Evolutionary conservation across 2,329 filamentous ascomycete species (phyloP).

Genomic region (Nemania sp.): DNA sequence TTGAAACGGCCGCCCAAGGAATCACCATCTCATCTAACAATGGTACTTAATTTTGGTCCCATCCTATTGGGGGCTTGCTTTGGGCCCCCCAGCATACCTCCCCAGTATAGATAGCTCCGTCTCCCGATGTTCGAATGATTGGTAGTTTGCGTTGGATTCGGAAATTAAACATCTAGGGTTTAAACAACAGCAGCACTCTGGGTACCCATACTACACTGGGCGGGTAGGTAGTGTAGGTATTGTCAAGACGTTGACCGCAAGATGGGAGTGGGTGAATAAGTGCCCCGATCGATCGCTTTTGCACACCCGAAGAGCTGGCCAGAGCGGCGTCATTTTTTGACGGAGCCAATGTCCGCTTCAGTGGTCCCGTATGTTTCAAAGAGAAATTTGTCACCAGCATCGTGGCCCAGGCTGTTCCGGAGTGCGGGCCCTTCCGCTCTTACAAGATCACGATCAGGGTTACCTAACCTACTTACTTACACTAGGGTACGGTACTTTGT

Average conservation of each 20-base stretch:
- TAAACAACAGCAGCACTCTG: background rate
- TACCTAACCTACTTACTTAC: no score
- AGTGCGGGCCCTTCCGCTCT: no score
- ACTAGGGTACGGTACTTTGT: background rate
- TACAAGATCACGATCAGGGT: no score
- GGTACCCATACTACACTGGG: no score
- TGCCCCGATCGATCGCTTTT: background rate
- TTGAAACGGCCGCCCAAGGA: conserved; percentile 19
- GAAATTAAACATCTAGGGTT: background rate
- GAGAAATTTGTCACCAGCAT: background rate
- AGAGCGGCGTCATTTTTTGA: background rate
- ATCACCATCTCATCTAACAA: conserved; percentile 4
- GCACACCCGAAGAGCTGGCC: background rate
- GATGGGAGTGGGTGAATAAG: background rate
- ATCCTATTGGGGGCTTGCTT: background rate
- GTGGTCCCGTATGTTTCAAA: background rate
- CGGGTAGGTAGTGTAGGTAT: no score
- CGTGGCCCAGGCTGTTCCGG: background rate
- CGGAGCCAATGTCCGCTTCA: background rate
- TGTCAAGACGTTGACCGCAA: background rate
- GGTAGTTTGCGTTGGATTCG: background rate
- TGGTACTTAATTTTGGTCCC: conserved; percentile 6
- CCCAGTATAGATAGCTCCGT: background rate
- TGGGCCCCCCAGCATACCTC: no score
- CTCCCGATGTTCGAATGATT: background rate